These are phyloP conservation scores for Monosporascus sp. DNA, from an alignment of 2,329 filamentous ascomycete species.

Conservation along the genomic window DNA sequence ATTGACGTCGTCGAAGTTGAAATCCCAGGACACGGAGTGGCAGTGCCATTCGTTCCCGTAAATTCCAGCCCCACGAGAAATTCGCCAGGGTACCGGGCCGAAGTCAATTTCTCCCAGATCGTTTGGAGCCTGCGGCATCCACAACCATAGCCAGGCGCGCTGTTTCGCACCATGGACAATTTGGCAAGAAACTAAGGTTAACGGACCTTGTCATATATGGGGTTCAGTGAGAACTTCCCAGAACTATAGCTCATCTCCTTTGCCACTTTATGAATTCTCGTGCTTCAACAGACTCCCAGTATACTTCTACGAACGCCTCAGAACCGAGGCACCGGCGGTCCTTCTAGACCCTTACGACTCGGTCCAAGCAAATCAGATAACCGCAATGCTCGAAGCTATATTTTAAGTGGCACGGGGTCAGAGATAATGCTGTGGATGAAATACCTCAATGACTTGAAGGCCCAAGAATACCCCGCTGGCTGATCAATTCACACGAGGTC, in stretches of 20 bases:
- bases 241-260: not conserved
- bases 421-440: not conserved
- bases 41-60: not conserved
- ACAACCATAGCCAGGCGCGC: not conserved
- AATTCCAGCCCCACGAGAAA: not conserved
- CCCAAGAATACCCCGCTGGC: not conserved
- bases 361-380: not conserved
- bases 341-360: not conserved
- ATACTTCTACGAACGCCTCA: not conserved
- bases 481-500: not conserved
- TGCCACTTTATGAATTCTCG: not conserved
- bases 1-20: not conserved
- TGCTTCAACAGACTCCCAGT: not conserved
- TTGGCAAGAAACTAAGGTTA: too few relatives aligned
- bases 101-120: not conserved
- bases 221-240: not conserved
- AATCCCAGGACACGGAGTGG: not conserved
- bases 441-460: not conserved
- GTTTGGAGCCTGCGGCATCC: not conserved
- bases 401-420: not conserved
- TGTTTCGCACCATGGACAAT: not conserved
- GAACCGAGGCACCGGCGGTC: not conserved
- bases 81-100: not conserved
- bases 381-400: not conserved
- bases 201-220: not conserved